These are phyloP conservation scores for Neoboletus subvelutipes DNA, from an alignment of 768 basidiomycete species.

Conservation along the genomic window DNA sequence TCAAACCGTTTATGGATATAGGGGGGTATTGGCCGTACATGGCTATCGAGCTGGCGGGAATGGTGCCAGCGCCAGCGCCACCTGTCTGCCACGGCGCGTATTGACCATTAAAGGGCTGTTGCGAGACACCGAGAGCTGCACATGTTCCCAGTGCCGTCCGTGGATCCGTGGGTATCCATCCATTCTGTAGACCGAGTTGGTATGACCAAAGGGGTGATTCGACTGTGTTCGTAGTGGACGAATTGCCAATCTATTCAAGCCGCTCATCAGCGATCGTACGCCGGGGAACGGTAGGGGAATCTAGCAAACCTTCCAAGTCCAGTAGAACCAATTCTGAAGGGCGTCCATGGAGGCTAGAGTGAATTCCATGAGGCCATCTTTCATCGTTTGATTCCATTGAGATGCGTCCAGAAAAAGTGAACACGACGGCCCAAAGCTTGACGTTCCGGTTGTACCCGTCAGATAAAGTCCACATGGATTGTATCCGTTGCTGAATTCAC, in stretches of 20 bases:
- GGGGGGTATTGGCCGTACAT: constrained; percentile 56
- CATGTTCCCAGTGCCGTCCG: constrained; percentile 67
- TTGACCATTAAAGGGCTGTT: constrained; percentile 47
- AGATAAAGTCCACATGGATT: constrained; percentile 64
- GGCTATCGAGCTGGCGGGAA: constrained; percentile 40
- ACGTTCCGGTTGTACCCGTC: constrained; percentile 33
- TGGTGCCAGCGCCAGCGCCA: constrained; percentile 51
- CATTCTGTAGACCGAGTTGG: constrained; percentile 64
- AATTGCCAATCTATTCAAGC: constrained; percentile 52
- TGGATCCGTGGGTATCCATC: constrained; percentile 80
- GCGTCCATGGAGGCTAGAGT: constrained; percentile 64
- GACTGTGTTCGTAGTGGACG: constrained; percentile 46
- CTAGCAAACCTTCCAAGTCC: constrained; percentile 67
- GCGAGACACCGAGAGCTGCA: constrained; percentile 45
- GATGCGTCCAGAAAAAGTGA: constrained; percentile 48
- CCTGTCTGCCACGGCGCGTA: constrained; percentile 72
- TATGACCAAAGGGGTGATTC: constrained; percentile 69
- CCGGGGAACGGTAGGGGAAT: not conserved
- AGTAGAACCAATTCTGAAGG: constrained; percentile 68
- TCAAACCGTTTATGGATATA: constrained; percentile 46
- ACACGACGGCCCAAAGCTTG: constrained; percentile 35
- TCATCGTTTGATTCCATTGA: constrained; percentile 51
- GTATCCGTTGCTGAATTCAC: constrained; percentile 71
- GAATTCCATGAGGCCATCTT: constrained; percentile 51
- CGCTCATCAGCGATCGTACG: not conserved